Evolutionary conservation across 1,139 yeast species (phyloP).

Genomic region (Yamadazyma dushanensis): DNA sequence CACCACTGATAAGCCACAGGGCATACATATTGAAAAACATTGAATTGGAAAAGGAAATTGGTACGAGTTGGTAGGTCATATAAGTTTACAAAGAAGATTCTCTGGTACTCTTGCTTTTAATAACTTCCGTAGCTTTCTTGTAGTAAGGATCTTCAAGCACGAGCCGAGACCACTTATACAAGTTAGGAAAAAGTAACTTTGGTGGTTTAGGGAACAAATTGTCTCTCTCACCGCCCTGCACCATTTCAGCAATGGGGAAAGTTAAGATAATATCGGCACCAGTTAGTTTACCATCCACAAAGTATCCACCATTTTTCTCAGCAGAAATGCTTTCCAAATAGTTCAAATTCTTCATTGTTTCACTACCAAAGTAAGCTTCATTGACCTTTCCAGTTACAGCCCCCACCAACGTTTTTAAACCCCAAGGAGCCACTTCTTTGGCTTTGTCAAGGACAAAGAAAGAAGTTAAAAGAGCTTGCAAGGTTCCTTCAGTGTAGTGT

Average conservation of each 20-base stretch:
- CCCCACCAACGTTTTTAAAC: conserved; percentile 24
- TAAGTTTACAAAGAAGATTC: too few species aligned
- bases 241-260: conserved; percentile 31
- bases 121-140: conserved; percentile 21
- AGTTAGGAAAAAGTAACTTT: conserved; percentile 22
- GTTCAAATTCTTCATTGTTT: conserved; percentile 24
- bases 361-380: conserved; percentile 26
- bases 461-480: conserved; percentile 36
- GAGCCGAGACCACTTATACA: conserved; percentile 25
- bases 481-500: conserved; percentile 41
- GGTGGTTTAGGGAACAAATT: conserved; percentile 10
- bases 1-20: too few species aligned
- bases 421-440: conserved; percentile 30
- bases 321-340: conserved; percentile 33
- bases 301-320: conserved; percentile 27
- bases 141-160: conserved; percentile 22
- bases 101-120: conserved; percentile 13
- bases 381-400: conserved; percentile 27
- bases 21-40: too few species aligned
- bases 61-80: too few species aligned
- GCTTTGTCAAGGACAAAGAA: conserved; percentile 31
- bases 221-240: conserved; percentile 19
- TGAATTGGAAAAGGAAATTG: too few species aligned
- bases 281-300: conserved; percentile 38
- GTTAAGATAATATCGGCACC: conserved; percentile 41